phyloP scores from a whole-genome alignment of 1,139 yeast species.

The Zygosaccharomyces pseudobailii region DNA sequence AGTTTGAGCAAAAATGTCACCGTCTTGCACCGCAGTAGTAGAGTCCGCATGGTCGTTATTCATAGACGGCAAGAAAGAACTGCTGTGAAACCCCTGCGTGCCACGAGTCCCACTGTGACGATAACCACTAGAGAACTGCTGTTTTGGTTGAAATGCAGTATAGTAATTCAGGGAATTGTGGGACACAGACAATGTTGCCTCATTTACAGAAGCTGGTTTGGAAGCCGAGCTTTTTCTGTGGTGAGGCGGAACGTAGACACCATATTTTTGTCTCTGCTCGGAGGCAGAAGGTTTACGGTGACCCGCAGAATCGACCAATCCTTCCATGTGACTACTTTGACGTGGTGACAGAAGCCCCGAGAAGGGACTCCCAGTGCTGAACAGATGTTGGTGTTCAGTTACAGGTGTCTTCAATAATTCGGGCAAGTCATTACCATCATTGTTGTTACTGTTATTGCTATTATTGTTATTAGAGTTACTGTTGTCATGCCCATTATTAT shows the following conservation, averaged over 20 bases:
- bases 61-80: constrained; percentile 9
- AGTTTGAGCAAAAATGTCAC: constrained; percentile 30
- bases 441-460: neutral
- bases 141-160: constrained; percentile 6
- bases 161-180: constrained; percentile 21
- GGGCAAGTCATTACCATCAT: constrained; percentile 22
- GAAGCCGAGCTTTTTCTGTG: constrained; percentile 37
- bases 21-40: constrained; percentile 29
- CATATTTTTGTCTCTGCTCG: constrained; percentile 30
- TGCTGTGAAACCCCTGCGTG: neutral
- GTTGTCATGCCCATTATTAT: neutral
- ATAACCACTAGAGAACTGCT: neutral
- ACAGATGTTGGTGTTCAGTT: constrained; percentile 5
- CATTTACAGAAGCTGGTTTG: constrained; percentile 17
- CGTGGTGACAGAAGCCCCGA: constrained; percentile 4
- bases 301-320: neutral
- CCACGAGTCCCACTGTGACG: neutral
- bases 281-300: constrained; percentile 11
- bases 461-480: neutral
- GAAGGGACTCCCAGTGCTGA: constrained; percentile 5
- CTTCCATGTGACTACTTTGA: constrained; percentile 14
- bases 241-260: constrained; percentile 45
- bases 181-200: constrained; percentile 23
- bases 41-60: constrained; percentile 20
- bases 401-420: constrained; percentile 33